phyloP scores from a whole-genome alignment of 148 eudicot genomes.

The Camellia sinensis region DNA sequence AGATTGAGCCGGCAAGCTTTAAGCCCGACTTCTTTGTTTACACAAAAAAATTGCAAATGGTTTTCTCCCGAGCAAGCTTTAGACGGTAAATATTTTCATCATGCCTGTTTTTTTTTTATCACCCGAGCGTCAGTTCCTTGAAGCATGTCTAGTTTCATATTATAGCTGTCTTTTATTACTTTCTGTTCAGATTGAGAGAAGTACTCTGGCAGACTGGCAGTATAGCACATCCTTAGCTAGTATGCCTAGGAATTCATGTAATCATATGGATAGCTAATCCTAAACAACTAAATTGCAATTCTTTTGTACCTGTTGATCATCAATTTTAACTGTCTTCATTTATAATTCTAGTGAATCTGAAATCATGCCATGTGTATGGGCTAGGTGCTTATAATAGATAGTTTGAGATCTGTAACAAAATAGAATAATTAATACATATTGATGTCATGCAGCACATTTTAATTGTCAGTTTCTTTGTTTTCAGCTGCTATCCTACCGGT shows the following conservation, averaged over 20 bases:
- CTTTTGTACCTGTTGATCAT: neutral
- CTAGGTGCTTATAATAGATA: neutral
- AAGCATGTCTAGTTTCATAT: neutral
- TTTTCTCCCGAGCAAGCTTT: too few relatives aligned
- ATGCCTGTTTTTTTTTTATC: too few relatives aligned
- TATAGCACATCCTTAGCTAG: neutral
- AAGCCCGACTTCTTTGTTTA: too few relatives aligned
- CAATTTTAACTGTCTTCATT: neutral
- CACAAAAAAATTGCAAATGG: too few relatives aligned
- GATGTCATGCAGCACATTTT: neutral
- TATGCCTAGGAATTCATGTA: neutral
- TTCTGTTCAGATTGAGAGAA: neutral
- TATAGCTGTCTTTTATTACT: neutral
- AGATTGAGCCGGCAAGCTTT: too few relatives aligned
- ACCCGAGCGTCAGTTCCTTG: neutral
- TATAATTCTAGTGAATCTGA: neutral
- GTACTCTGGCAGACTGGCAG: neutral
- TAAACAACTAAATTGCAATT: neutral
- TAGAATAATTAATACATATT: neutral
- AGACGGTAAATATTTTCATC: too few relatives aligned
- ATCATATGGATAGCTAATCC: neutral
- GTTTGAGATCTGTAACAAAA: neutral
- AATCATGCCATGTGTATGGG: neutral
- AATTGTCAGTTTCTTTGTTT: slow-evolving; percentile 17
- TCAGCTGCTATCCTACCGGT: slow-evolving; percentile 85